phyloP scores from a whole-genome alignment of 495 filamentous ascomycete species.

The Pyrenula massariospora region DNA sequence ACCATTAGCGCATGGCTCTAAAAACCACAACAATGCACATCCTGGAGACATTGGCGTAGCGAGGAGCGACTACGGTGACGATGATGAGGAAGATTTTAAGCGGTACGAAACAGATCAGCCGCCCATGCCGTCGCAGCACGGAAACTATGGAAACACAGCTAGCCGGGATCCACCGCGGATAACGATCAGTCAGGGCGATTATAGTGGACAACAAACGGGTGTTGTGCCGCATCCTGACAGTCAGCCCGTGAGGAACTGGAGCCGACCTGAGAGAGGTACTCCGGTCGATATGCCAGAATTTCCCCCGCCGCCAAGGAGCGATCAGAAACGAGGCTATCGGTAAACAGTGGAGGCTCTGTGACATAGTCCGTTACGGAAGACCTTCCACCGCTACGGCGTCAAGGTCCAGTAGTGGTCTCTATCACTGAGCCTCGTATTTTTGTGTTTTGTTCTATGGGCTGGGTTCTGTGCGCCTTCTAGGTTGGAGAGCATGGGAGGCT shows the following conservation, averaged over 20 bases:
- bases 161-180: neutral
- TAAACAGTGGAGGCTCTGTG: no score
- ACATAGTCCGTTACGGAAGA: no score
- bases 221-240: neutral
- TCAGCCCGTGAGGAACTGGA: no score
- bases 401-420: no score
- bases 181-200: neutral
- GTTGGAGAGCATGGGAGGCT: no score
- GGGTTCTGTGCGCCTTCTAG: no score
- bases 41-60: neutral
- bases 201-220: neutral
- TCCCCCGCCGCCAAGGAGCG: neutral
- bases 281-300: neutral
- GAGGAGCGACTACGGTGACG: neutral
- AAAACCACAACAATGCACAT: neutral
- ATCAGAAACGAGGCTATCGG: neutral
- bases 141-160: neutral
- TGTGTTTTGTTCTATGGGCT: no score
- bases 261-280: no score
- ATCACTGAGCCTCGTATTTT: no score
- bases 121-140: neutral
- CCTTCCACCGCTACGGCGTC: no score
- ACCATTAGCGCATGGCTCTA: neutral
- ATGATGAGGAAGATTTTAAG: neutral
- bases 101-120: neutral